Percentiles rank a stretch among this genome's conserved stretches.
Evolutionary conservation across 2,329 filamentous ascomycete genomes (phyloP).

Genomic region (Catunica adiposa): DNA sequence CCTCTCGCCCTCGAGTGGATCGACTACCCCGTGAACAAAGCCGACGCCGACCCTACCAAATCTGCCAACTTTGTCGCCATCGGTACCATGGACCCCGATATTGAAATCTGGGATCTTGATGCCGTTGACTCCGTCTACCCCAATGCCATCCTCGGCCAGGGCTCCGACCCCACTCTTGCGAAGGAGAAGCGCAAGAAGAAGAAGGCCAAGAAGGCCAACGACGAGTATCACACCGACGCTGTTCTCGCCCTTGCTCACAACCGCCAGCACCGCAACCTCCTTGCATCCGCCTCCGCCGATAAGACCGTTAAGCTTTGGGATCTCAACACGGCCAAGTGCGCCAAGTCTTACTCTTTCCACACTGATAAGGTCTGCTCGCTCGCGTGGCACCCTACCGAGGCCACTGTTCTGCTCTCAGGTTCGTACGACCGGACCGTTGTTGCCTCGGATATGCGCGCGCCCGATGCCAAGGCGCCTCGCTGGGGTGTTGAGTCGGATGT

Average conservation of each 20-base stretch:
- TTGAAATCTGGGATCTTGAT: slow-evolving; percentile 96
- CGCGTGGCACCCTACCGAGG: slow-evolving; percentile 77
- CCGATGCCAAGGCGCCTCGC: slow-evolving; percentile 60
- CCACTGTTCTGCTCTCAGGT: slow-evolving; percentile 77
- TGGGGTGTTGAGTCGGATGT: slow-evolving; percentile 96
- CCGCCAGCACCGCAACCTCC: slow-evolving; percentile 78
- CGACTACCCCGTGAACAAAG: slow-evolving; percentile 71
- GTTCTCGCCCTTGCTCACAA: slow-evolving; percentile 85
- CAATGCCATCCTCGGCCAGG: slow-evolving; percentile 82
- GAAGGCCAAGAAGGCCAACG: slow-evolving; percentile 75
- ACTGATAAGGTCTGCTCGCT: slow-evolving; percentile 96
- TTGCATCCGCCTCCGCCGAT: slow-evolving; percentile 89
- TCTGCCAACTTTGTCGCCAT: slow-evolving; percentile 85
- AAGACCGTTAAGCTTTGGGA: slow-evolving; percentile 98
- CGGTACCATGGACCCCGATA: slow-evolving; percentile 94
- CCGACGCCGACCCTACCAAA: slow-evolving; percentile 41
- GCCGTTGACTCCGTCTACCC: slow-evolving; percentile 96
- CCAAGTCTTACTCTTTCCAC: slow-evolving; percentile 90
- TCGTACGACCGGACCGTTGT: slow-evolving; percentile 91
- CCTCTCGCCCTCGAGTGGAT: slow-evolving; percentile 93
- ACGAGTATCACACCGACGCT: slow-evolving; percentile 84
- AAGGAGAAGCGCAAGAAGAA: slow-evolving; percentile 73
- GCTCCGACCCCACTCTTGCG: slow-evolving; percentile 34
- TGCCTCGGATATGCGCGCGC: slow-evolving; percentile 90
- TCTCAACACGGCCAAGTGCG: slow-evolving; percentile 76